These are phyloP conservation scores for Ascochyta koolunga DNA, from an alignment of 2,329 filamentous ascomycete species.

Conservation along the genomic window DNA sequence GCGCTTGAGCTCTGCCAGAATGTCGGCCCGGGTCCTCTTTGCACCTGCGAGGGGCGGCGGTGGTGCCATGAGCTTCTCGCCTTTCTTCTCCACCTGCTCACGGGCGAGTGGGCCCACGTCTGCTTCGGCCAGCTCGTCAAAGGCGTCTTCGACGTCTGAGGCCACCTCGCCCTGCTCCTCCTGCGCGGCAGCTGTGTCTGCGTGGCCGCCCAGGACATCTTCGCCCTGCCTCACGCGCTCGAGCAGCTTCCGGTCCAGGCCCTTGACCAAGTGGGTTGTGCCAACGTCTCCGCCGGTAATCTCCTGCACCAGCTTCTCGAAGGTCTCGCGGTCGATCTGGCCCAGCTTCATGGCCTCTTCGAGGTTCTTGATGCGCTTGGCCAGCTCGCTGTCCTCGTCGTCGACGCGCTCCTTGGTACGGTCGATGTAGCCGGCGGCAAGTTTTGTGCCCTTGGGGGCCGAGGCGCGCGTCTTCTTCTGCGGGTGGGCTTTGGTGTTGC, in stretches of 20 bases:
- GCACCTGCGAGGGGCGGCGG: slow-evolving; percentile 52
- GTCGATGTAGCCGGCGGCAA: slow-evolving; percentile 83
- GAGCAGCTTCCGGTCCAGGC: slow-evolving; percentile 82
- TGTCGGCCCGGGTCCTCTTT: slow-evolving; percentile 64
- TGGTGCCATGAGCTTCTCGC: slow-evolving; percentile 52
- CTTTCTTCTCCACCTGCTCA: slow-evolving; percentile 62
- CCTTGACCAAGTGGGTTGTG: slow-evolving; percentile 89
- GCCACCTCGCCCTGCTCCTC: slow-evolving; percentile 33
- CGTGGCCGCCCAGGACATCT: slow-evolving; percentile 47
- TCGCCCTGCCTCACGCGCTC: slow-evolving; percentile 73
- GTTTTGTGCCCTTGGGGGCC: slow-evolving; percentile 80
- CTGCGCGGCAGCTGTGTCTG: slow-evolving; percentile 45
- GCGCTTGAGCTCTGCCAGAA: slow-evolving; percentile 64
- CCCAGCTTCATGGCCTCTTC: slow-evolving; percentile 83
- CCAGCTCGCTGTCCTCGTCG: slow-evolving; percentile 61
- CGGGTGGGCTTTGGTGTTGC: slow-evolving; percentile 60
- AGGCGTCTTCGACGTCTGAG: slow-evolving; percentile 52
- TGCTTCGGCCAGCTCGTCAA: slow-evolving; percentile 64
- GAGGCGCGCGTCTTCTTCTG: slow-evolving; percentile 78
- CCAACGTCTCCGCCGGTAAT: slow-evolving; percentile 81
- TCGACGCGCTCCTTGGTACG: slow-evolving; percentile 69
- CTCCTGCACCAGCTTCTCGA: slow-evolving; percentile 74
- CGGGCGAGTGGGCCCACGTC: slow-evolving; percentile 72
- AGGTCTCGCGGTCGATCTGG: slow-evolving; percentile 80
- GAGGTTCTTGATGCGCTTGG: slow-evolving; percentile 73